Evolutionary conservation across 768 basidiomycete species (phyloP).

Genomic region (Collybiopsis confluens): DNA sequence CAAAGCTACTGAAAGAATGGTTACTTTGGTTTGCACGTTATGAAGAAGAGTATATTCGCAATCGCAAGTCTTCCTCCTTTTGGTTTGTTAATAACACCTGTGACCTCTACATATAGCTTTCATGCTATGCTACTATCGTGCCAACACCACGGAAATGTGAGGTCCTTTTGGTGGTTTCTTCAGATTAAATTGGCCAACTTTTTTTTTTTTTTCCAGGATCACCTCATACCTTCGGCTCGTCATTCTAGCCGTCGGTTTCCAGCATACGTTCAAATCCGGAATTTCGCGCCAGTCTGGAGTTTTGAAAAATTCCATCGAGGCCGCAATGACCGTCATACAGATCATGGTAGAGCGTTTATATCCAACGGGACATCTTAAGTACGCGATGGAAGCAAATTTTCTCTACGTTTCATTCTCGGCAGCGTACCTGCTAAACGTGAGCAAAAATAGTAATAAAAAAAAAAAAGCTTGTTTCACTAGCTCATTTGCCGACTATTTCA

Average conservation of each 20-base stretch:
- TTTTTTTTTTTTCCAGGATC: conserved; percentile 41
- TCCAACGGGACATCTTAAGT: conserved; percentile 51
- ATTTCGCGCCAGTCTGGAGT: conserved; percentile 38
- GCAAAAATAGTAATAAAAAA: conserved; percentile 13
- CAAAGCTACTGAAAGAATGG: conserved; percentile 31
- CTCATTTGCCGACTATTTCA: too few species aligned
- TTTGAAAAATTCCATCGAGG: conserved; percentile 43
- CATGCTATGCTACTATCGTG: conserved; percentile 39
- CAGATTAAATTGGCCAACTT: neutral
- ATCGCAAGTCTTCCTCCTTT: conserved; percentile 25
- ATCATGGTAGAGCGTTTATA: conserved; percentile 48
- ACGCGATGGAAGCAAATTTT: conserved; percentile 50
- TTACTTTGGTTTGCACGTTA: conserved; percentile 37
- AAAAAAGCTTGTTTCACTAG: neutral
- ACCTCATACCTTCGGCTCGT: conserved; percentile 53
- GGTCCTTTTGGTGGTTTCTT: neutral
- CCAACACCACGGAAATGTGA: conserved; percentile 40
- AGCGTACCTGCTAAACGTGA: conserved; percentile 57
- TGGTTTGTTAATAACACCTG: neutral
- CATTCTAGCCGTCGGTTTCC: conserved; percentile 52
- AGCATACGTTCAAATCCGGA: conserved; percentile 37
- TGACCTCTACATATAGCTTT: conserved; percentile 25
- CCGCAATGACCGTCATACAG: conserved; percentile 54
- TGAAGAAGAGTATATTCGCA: conserved; percentile 29
- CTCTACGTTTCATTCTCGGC: conserved; percentile 55